Evolutionary conservation across 2,329 filamentous ascomycete species (phyloP).

Genomic region (Aspergillus oerlinghausenensis): DNA sequence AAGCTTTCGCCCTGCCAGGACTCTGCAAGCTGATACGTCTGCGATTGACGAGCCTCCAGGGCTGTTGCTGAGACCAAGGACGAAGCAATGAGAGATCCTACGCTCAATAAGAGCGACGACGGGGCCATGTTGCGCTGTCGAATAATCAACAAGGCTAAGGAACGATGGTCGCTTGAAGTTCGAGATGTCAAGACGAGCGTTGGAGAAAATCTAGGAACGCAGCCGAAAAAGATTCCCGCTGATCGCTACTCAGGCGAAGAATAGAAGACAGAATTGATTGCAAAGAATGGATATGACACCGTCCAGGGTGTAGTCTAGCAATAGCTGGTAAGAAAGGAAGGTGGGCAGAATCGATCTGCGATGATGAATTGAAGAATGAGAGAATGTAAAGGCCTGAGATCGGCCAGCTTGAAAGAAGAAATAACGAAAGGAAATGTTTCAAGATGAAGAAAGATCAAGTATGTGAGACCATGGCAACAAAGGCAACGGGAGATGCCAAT

Average conservation of each 20-base stretch:
- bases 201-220: neutral
- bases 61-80: slow-evolving; percentile 21
- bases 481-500: neutral
- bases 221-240: neutral
- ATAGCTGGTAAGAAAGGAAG: neutral
- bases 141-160: neutral
- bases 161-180: neutral
- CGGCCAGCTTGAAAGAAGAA: neutral
- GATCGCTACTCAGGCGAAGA: neutral
- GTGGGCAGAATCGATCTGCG: neutral
- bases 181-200: neutral
- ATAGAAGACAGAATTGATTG: neutral
- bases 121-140: slow-evolving; percentile 19
- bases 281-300: neutral
- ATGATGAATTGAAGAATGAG: neutral
- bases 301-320: neutral
- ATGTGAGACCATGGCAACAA: neutral
- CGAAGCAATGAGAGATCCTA: slow-evolving; percentile 28
- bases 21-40: slow-evolving; percentile 36
- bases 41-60: slow-evolving; percentile 9
- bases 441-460: neutral
- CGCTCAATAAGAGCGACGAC: slow-evolving; percentile 24
- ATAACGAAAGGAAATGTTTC: neutral
- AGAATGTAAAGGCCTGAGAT: neutral
- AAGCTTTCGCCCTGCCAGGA: slow-evolving; percentile 45